A percentile compares a stretch with the other conserved stretches of the same genome.
These are phyloP conservation scores for Sugiyamaella castrensis DNA, from an alignment of 1,139 yeast species.

Conservation along the genomic window DNA sequence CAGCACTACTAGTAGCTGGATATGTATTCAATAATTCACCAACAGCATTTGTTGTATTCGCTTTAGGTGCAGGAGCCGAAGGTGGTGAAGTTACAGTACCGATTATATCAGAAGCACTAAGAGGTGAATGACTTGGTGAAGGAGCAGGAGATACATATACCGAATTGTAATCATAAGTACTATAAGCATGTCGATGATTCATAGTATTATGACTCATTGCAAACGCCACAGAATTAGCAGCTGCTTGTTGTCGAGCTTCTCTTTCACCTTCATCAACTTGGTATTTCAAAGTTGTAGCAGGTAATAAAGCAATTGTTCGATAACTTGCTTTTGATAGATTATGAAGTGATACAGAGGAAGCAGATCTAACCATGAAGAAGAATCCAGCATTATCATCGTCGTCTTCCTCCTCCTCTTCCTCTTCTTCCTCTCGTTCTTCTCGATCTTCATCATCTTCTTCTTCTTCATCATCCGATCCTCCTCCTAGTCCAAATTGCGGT, in stretches of 20 bases:
- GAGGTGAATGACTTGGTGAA: conserved; percentile 26
- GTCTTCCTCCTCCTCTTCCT: conserved; percentile 44
- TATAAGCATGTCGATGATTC: conserved; percentile 70
- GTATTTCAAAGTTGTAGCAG: conserved; percentile 77
- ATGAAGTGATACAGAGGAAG: conserved; percentile 37
- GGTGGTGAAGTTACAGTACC: conserved; percentile 12
- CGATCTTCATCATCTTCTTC: conserved; percentile 21
- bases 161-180: conserved; percentile 78
- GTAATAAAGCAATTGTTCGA: conserved; percentile 65
- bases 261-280: conserved; percentile 73
- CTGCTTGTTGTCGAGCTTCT: conserved; percentile 48
- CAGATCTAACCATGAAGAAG: conserved; percentile 51
- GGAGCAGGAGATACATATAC: conserved; percentile 49
- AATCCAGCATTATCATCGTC: conserved; percentile 71
- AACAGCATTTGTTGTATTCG: conserved; percentile 23
- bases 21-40: conserved; percentile 24
- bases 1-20: neutral
- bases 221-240: conserved; percentile 33
- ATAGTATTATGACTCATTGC: conserved; percentile 75
- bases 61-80: conserved; percentile 17
- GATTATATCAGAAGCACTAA: conserved; percentile 11
- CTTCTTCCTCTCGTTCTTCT: conserved; percentile 36
- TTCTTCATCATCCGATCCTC: conserved; percentile 5
- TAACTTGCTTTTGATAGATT: conserved; percentile 18
- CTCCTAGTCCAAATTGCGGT: conserved; percentile 14